Percentiles rank a stretch among this genome's conserved stretches.
Evolutionary conservation across 2,329 filamentous ascomycete genomes (phyloP).

Genomic region (Hirsutella thompsonii): DNA sequence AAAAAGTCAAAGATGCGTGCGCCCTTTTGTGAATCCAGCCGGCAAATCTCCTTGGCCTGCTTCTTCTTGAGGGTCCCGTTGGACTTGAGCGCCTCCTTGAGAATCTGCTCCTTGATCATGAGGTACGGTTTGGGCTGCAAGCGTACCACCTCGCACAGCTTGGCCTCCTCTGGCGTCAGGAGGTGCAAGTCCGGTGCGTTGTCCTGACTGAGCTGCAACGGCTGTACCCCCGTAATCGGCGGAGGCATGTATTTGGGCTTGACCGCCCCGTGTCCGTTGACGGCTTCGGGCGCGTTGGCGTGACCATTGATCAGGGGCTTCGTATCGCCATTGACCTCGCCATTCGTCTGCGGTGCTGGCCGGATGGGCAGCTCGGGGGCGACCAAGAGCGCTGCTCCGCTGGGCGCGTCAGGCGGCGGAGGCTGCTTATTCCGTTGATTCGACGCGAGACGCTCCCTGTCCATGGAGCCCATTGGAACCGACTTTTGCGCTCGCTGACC

Average conservation of each 20-base stretch:
- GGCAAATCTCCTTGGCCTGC: conserved; percentile 73
- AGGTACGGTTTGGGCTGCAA: conserved; percentile 91
- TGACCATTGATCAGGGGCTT: conserved; percentile 42
- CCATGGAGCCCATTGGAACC: conserved; percentile 67
- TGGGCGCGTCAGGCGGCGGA: conserved; percentile 55
- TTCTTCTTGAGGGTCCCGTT: conserved; percentile 90
- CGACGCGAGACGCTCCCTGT: conserved; percentile 64
- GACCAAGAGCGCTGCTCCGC: conserved; percentile 64
- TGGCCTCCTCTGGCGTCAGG: conserved; percentile 68
- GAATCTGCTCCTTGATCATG: conserved; percentile 84
- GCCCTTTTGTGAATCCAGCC: conserved; percentile 74
- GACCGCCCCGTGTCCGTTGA: conserved; percentile 19
- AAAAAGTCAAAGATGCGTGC: conserved; percentile 89
- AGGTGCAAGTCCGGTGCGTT: conserved; percentile 75
- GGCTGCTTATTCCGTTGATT: conserved; percentile 56
- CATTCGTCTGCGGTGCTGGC: conserved; percentile 21
- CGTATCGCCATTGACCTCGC: conserved; percentile 31
- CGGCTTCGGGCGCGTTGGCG: conserved; percentile 33
- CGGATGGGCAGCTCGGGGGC: conserved; percentile 64
- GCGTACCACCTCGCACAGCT: conserved; percentile 73
- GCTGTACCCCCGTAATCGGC: conserved; percentile 46
- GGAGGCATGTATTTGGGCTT: conserved; percentile 40
- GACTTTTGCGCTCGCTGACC: conserved; percentile 56
- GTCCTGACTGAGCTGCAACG: conserved; percentile 59
- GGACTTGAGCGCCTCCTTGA: conserved; percentile 80